phyloP scores from a whole-genome alignment of 2,329 filamentous ascomycete species.

The Cadophora sp. region DNA sequence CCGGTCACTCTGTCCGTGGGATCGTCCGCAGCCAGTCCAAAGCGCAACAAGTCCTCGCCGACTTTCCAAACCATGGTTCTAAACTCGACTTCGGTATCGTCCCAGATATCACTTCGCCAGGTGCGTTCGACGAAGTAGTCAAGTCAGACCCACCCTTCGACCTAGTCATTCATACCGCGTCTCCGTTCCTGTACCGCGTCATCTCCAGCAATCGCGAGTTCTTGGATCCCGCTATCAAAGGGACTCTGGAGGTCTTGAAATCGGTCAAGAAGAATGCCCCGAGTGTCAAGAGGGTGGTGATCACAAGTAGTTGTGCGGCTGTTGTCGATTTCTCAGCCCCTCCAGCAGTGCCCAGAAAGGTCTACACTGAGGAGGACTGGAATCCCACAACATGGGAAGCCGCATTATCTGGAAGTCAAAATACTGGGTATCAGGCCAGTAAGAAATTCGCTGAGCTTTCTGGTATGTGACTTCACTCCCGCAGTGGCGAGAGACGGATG shows the following conservation, averaged over 20 bases:
- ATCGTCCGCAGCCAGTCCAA: constrained; percentile 54
- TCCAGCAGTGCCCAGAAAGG: constrained; percentile 44
- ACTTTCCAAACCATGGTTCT: constrained; percentile 42
- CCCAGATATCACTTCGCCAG: constrained; percentile 70
- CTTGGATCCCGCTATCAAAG: constrained; percentile 61
- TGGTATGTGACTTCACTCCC: constrained; percentile 24
- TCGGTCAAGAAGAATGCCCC: constrained; percentile 67
- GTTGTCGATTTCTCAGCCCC: constrained; percentile 39
- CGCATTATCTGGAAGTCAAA: constrained; percentile 37
- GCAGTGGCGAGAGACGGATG: not conserved
- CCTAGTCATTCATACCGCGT: constrained; percentile 73
- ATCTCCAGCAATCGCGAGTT: constrained; percentile 46
- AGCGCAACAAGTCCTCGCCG: constrained; percentile 49
- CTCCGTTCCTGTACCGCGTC: constrained; percentile 51
- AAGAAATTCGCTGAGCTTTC: constrained; percentile 72
- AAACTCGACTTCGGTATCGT: constrained; percentile 61
- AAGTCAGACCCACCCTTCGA: constrained; percentile 61
- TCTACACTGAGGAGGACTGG: constrained; percentile 59
- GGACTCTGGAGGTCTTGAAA: constrained; percentile 73
- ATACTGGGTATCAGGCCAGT: constrained; percentile 55
- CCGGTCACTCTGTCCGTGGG: constrained; percentile 46
- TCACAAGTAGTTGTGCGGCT: constrained; percentile 50
- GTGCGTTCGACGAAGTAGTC: constrained; percentile 69
- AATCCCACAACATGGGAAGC: constrained; percentile 59
- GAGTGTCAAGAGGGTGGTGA: constrained; percentile 72